Evolutionary conservation across 345 rosid genomes (phyloP), one percentile per base, ranked within the genome.

Genomic region (Linum lewisii): DNA sequence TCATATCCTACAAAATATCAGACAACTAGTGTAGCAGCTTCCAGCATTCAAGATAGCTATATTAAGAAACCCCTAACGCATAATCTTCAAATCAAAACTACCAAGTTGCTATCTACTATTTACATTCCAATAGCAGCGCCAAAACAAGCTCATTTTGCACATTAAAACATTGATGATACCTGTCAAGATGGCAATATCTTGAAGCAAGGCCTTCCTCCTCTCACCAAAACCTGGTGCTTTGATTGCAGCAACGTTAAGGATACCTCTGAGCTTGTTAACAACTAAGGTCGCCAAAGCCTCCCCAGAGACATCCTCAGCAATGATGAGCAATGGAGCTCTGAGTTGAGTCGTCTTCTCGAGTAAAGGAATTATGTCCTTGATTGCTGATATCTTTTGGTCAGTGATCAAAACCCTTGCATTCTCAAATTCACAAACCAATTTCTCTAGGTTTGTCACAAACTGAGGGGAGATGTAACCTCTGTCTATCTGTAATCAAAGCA

Each of bases 201-300:
- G 95, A 64, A 93, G 99, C 79, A 89, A 53, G 19, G 99, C 95
- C 73, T 93, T 93, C 69, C 99, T 87, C 77, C 99, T 80, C 73
- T 93, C 99, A 61, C 99, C 99, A 66, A 89, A 93, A 62, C 95
- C 80, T 8, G 99, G 99, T 63, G 99, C 97, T 78, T 89, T 89
- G 50, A 93, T 81, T 61, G 97, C 99, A 1, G 90, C 94, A 34
- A 93, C 99, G 62, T 89, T 93, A 24, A 93, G 67, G 24, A 93
- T 83, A 53, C 99, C 99, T 20, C 95, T 81, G 66, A 93, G 77
- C 72, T 93, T 93, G 86, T 93, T 93, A 64, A 92, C 97, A 21
- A 92, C 95, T 51, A 93, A 86, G 25, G 99, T 89, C 15, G 99
- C 95, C 67, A 93, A 64, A 47, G 99, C 99, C 80, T 93, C 97